phyloP scores from a whole-genome alignment of 768 basidiomycete genomes.

The Pulveroboletus sp. region DNA sequence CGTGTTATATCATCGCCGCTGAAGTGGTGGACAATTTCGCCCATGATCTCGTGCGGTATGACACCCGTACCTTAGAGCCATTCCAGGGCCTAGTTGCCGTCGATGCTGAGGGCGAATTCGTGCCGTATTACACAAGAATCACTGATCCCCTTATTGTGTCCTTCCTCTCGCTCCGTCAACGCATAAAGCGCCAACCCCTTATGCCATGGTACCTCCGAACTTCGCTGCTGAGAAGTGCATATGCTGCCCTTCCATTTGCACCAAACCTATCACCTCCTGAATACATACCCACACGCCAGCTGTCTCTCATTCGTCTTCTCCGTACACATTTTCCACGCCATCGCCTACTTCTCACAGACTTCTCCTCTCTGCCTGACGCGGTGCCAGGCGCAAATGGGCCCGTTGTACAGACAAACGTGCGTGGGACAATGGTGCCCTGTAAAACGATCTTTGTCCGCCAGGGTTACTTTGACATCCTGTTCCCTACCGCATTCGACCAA shows the following conservation, averaged over 20 bases:
- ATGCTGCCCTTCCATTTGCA: slow-evolving; percentile 76
- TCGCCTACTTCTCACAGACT: slow-evolving; percentile 93
- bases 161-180: slow-evolving; percentile 67
- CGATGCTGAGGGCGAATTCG: slow-evolving; percentile 78
- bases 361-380: slow-evolving; percentile 82
- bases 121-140: slow-evolving; percentile 77
- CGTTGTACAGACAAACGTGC: slow-evolving; percentile 93
- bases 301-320: slow-evolving; percentile 80
- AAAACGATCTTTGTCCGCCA: slow-evolving; percentile 88
- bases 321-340: slow-evolving; percentile 86
- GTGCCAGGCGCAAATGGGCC: slow-evolving; percentile 70
- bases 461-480: slow-evolving; percentile 98
- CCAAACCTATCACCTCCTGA: slow-evolving; percentile 87
- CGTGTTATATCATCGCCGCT: slow-evolving; percentile 91
- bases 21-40: slow-evolving; percentile 99
- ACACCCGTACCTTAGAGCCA: slow-evolving; percentile 73
- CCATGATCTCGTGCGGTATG: slow-evolving; percentile 92
- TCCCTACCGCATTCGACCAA: slow-evolving; percentile 86
- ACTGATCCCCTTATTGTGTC: slow-evolving; percentile 81
- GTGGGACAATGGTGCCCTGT: slow-evolving; percentile 83
- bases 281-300: slow-evolving; percentile 88
- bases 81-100: slow-evolving; percentile 82
- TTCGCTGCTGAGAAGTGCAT: slow-evolving; percentile 58
- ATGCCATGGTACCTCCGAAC: slow-evolving; percentile 56
- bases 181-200: slow-evolving; percentile 55